A percentile compares a stretch with the other conserved stretches of the same genome.
Evolutionary conservation across 169 alveolate genomes (phyloP).

Genomic region (Theileria sp.): DNA sequence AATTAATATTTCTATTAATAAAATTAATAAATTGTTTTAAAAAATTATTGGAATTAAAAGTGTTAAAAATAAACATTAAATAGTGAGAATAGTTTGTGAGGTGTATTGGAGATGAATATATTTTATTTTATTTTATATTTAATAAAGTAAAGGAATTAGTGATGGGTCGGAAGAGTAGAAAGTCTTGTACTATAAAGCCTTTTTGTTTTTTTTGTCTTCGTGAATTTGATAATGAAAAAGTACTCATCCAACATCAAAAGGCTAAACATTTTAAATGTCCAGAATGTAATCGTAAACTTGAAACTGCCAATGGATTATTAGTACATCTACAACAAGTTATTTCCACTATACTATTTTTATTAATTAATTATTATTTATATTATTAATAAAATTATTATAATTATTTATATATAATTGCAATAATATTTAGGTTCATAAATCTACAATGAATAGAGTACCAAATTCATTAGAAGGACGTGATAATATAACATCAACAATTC

Average conservation of each 20-base stretch:
- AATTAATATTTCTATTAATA: too few species aligned
- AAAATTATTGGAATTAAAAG: neutral
- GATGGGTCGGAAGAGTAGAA: constrained; percentile 93
- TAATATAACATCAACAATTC: constrained; percentile 87
- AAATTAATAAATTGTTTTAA: too few species aligned
- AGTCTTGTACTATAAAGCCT: constrained; percentile 89
- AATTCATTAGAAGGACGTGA: constrained; percentile 95
- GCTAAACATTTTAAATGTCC: constrained; percentile 95
- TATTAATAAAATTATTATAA: too few species aligned
- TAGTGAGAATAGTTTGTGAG: neutral
- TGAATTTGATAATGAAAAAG: constrained; percentile 94
- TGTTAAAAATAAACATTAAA: neutral
- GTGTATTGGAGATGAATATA: neutral
- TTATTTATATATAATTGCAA: neutral
- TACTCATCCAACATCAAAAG: constrained; percentile 95
- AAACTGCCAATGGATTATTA: constrained; percentile 90
- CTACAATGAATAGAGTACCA: constrained; percentile 88
- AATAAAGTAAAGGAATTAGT: neutral
- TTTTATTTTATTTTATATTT: too few species aligned
- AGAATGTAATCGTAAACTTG: constrained; percentile 91
- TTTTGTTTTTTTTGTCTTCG: constrained; percentile 97
- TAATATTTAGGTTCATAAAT: constrained; percentile 89
- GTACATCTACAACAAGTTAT: constrained; percentile 86
- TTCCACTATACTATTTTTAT: neutral
- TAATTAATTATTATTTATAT: neutral